phyloP scores from a whole-genome alignment of 1,284 basidiomycete species.

The Cryptococcus floricola region DNA sequence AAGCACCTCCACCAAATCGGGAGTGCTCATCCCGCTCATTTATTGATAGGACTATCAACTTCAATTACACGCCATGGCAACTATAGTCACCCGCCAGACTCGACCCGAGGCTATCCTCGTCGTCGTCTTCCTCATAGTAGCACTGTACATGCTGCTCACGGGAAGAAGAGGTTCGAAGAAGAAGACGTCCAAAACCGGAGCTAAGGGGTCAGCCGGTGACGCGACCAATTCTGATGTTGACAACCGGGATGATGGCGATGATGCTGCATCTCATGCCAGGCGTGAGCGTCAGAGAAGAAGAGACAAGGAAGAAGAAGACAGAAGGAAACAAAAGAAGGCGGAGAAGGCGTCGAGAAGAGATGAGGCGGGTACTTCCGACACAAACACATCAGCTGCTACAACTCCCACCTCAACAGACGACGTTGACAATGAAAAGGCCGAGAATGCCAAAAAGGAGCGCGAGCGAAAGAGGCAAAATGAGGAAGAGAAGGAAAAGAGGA shows the following conservation, averaged over 20 bases:
- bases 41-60: no score
- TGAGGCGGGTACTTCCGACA: not conserved
- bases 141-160: constrained; percentile 5
- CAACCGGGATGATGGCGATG: not conserved
- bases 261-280: not conserved
- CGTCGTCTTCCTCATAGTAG: constrained; percentile 8
- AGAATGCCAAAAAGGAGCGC: not conserved
- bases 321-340: not conserved
- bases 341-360: not conserved
- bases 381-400: not conserved
- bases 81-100: constrained; percentile 1
- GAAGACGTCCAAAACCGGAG: not conserved
- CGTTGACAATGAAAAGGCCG: not conserved
- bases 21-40: no score
- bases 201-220: no score
- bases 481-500: not conserved
- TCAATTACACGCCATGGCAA: not conserved
- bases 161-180: not conserved
- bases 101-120: constrained; percentile 12
- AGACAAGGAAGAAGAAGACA: not conserved
- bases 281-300: not conserved
- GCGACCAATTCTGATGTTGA: not conserved
- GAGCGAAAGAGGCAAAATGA: not conserved
- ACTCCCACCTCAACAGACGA: not conserved
- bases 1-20: no score